Percentiles rank a stretch among this genome's conserved stretches.
phyloP scores from a whole-genome alignment of 768 basidiomycete species.

The Leccinum longicurvipes region DNA sequence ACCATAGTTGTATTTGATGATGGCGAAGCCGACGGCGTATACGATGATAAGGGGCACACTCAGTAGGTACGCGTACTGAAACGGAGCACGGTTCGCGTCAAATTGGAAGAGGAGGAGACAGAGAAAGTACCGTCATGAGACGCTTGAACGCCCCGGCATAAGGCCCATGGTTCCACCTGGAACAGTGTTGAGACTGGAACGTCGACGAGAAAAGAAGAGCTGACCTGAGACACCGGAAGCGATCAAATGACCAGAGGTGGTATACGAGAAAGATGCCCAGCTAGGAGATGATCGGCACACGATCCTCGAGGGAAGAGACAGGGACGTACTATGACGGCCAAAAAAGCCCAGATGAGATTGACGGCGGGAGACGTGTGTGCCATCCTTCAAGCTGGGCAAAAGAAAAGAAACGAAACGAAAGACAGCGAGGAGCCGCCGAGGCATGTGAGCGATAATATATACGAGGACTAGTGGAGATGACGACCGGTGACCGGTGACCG shows the following conservation, averaged over 20 bases:
- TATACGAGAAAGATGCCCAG: constrained; percentile 60
- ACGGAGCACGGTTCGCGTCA: neutral
- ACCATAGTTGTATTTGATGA: constrained; percentile 75
- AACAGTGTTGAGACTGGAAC: neutral
- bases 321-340: constrained; percentile 4
- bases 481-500: no score
- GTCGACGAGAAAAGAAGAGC: constrained; percentile 13
- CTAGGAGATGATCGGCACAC: constrained; percentile 31
- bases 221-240: constrained; percentile 69
- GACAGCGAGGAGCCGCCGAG: neutral
- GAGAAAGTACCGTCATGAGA: constrained; percentile 70
- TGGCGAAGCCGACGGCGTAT: constrained; percentile 60
- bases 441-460: neutral
- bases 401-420: neutral
- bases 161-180: constrained; percentile 67
- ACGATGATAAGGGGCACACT: constrained; percentile 56
- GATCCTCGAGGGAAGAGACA: constrained; percentile 6
- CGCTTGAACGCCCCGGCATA: constrained; percentile 78
- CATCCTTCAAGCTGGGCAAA: constrained; percentile 36
- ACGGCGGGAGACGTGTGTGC: constrained; percentile 60
- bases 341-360: constrained; percentile 64
- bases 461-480: no score
- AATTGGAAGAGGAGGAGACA: neutral
- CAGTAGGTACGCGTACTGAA: constrained; percentile 43
- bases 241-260: constrained; percentile 79